phyloP scores from a whole-genome alignment of 352 stramenopile species.

The Blastocystis sp. region DNA sequence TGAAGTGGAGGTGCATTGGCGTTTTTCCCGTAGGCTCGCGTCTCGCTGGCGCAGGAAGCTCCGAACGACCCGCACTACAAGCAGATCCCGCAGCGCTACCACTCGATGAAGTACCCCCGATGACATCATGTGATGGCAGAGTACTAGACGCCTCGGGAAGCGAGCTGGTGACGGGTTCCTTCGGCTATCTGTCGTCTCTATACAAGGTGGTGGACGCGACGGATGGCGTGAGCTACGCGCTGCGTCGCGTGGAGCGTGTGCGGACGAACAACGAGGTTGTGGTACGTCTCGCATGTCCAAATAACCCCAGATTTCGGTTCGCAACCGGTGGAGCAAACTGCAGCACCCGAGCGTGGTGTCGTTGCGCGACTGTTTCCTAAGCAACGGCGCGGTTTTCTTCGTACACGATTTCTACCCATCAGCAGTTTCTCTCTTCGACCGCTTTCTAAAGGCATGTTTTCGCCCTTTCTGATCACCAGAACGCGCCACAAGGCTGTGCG shows the following conservation, averaged over 20 bases:
- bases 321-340: constrained; percentile 59
- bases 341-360: constrained; percentile 67
- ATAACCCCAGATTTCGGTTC: constrained; percentile 21
- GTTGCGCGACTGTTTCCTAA: constrained; percentile 69
- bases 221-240: constrained; percentile 69
- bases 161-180: constrained; percentile 31
- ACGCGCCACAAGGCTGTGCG: not conserved
- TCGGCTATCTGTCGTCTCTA: constrained; percentile 35
- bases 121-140: not conserved
- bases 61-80: constrained; percentile 43
- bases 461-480: not conserved
- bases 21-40: not conserved
- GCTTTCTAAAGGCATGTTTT: not conserved
- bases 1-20: not conserved
- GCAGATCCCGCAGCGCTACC: constrained; percentile 33
- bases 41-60: not conserved
- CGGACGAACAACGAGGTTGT: constrained; percentile 63
- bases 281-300: not conserved
- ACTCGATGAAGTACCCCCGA: constrained; percentile 1
- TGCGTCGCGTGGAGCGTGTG: constrained; percentile 73
- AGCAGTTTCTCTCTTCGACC: constrained; percentile 63
- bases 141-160: not conserved
- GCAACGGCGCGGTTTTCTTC: constrained; percentile 73
- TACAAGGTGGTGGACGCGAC: constrained; percentile 67
- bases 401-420: constrained; percentile 71